Conservation (phyloP, 2,329 filamentous ascomycete genomes). For the Sclerotinia subarctica region DNA sequence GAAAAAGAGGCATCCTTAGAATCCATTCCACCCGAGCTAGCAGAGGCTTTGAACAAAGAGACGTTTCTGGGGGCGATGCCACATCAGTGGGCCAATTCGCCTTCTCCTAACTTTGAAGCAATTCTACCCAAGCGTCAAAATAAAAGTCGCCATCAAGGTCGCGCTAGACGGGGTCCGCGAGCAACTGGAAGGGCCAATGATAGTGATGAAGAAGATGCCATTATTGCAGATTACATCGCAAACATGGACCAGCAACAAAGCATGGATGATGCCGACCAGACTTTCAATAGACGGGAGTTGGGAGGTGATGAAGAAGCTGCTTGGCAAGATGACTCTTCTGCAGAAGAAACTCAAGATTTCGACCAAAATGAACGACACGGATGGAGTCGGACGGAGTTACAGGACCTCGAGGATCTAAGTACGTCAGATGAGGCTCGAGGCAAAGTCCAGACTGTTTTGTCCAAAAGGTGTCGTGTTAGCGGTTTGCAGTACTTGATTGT, state of each 20-base stretch:
- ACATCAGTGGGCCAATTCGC: slow-evolving; percentile 12
- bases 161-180: neutral
- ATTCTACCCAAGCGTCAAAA: slow-evolving; percentile 16
- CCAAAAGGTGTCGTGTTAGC: slow-evolving; percentile 44
- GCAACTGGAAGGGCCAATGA: neutral
- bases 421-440: slow-evolving; percentile 48
- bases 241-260: slow-evolving; percentile 38
- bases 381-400: slow-evolving; percentile 46
- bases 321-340: slow-evolving; percentile 27
- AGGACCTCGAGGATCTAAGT: slow-evolving; percentile 48
- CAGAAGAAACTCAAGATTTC: slow-evolving; percentile 6
- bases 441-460: slow-evolving; percentile 44
- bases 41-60: slow-evolving; percentile 7
- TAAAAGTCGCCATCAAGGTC: slow-evolving; percentile 16
- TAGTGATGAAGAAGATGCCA: slow-evolving; percentile 28
- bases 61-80: neutral
- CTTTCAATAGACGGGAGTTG: slow-evolving; percentile 41
- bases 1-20: slow-evolving; percentile 14
- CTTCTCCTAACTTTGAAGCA: slow-evolving; percentile 17
- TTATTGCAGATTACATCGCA: slow-evolving; percentile 38
- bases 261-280: neutral
- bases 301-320: slow-evolving; percentile 42
- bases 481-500: slow-evolving; percentile 53
- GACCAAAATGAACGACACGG: slow-evolving; percentile 25
- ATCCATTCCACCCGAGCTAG: slow-evolving; percentile 11